Percentiles rank a stretch among this genome's conserved stretches.
Evolutionary conservation across 768 basidiomycete species (phyloP).

Genomic region (Cystoderma amianthinum): DNA sequence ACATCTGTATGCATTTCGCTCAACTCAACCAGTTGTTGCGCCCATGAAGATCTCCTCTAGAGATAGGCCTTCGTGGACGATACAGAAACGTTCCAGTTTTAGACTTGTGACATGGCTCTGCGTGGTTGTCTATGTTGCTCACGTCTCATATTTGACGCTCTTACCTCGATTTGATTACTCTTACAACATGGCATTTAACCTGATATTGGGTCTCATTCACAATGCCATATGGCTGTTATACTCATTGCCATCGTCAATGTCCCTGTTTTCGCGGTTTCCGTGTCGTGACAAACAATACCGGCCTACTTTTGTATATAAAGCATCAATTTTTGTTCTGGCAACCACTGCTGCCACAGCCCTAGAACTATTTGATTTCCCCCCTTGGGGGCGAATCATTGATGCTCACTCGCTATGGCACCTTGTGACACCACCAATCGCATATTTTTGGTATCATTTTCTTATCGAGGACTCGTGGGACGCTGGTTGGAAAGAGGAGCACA

Average conservation of each 20-base stretch:
- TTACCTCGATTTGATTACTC: constrained; percentile 84
- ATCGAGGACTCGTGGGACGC: constrained; percentile 63
- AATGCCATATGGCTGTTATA: constrained; percentile 80
- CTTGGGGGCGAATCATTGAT: constrained; percentile 68
- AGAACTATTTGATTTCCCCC: constrained; percentile 90
- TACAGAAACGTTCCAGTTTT: constrained; percentile 12
- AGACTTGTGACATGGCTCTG: constrained; percentile 45
- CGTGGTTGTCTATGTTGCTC: constrained; percentile 50
- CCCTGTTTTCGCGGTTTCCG: constrained; percentile 49
- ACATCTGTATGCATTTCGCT: constrained; percentile 68
- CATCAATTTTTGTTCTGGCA: constrained; percentile 54
- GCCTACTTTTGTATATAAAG: constrained; percentile 45
- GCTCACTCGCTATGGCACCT: constrained; percentile 94
- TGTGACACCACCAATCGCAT: constrained; percentile 69
- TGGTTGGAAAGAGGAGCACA: constrained; percentile 50
- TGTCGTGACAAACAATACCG: constrained; percentile 48
- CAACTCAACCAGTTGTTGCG: constrained; percentile 18
- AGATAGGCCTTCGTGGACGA: too few relatives aligned
- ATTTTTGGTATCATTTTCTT: constrained; percentile 84
- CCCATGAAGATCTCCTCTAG: too few relatives aligned
- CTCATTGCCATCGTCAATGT: constrained; percentile 43
- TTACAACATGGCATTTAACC: constrained; percentile 88
- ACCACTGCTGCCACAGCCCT: constrained; percentile 72
- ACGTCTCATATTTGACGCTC: constrained; percentile 72
- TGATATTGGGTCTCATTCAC: constrained; percentile 68